Evolutionary conservation across 1,284 basidiomycete genomes (phyloP).

Genomic region (Puccinia novopanici): DNA sequence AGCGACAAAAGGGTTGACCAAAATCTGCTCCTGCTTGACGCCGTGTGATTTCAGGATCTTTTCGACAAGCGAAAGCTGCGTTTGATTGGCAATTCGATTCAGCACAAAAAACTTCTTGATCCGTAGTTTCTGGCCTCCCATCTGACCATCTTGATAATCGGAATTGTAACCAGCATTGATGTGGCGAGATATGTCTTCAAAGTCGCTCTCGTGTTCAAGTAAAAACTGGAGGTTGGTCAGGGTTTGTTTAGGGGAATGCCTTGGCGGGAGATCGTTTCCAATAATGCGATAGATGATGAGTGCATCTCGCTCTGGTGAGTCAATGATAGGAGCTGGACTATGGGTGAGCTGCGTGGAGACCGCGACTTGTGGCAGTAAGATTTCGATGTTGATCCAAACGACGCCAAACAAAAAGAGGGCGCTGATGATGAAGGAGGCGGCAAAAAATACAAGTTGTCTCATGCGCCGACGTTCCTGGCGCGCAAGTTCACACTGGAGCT

Average conservation of each 20-base stretch:
- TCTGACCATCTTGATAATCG: slow-evolving; percentile 49
- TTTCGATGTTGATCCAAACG: slow-evolving; percentile 14
- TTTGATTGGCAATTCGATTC: slow-evolving; percentile 56
- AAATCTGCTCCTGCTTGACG: slow-evolving; percentile 54
- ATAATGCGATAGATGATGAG: slow-evolving; percentile 58
- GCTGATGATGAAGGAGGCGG: slow-evolving; percentile 19
- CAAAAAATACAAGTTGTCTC: slow-evolving; percentile 32
- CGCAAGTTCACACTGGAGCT: background rate
- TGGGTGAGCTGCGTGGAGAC: background rate
- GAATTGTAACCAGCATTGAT: slow-evolving; percentile 52
- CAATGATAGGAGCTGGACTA: background rate
- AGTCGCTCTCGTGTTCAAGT: slow-evolving; percentile 57
- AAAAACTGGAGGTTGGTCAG: slow-evolving; percentile 58
- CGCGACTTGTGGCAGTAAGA: background rate
- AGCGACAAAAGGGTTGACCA: slow-evolving; percentile 57
- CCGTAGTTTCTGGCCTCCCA: slow-evolving; percentile 33
- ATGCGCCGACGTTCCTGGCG: slow-evolving; percentile 17
- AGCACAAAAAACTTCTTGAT: slow-evolving; percentile 58
- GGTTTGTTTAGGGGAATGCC: slow-evolving; percentile 57
- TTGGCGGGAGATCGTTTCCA: slow-evolving; percentile 58
- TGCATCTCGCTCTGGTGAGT: slow-evolving; percentile 55
- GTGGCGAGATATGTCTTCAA: slow-evolving; percentile 53
- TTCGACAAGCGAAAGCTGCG: slow-evolving; percentile 55
- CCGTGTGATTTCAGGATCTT: slow-evolving; percentile 55
- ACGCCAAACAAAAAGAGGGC: slow-evolving; percentile 24